phyloP scores from a whole-genome alignment of 2,329 filamentous ascomycete species.

The Ophiostoma montium region DNA sequence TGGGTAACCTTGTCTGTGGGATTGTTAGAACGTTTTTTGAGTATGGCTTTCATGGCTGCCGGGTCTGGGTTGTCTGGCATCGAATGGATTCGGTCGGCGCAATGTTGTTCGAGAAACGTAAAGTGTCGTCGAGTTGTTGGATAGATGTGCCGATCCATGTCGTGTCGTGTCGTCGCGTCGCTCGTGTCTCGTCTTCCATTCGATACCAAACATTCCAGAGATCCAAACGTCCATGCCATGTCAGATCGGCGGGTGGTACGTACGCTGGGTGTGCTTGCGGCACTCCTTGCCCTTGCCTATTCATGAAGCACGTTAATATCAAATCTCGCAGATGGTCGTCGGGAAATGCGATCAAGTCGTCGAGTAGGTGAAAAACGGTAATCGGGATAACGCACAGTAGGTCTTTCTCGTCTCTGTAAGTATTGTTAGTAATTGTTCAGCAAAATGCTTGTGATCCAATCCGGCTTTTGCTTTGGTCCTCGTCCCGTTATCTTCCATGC shows the following conservation, averaged over 20 bases:
- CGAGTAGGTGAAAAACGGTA: not conserved
- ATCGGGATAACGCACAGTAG: conserved; percentile 13
- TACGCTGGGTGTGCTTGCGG: conserved; percentile 54
- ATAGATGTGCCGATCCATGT: no score
- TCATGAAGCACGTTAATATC: conserved; percentile 9
- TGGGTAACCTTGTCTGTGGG: conserved; percentile 60
- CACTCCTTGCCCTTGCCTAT: conserved; percentile 66
- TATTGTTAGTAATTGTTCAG: conserved; percentile 8
- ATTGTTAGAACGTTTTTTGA: conserved; percentile 1
- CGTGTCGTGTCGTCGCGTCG: not conserved
- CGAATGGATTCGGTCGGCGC: no score
- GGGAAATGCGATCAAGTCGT: not conserved
- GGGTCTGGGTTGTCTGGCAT: no score
- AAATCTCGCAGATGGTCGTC: not conserved
- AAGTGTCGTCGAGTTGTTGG: no score
- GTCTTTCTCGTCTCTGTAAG: conserved; percentile 15
- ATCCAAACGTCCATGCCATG: not conserved
- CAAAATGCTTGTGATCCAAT: not conserved
- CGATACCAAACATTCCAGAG: not conserved
- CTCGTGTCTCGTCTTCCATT: not conserved
- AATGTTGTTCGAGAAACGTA: no score
- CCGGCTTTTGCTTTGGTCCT: not conserved
- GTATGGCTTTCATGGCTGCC: not conserved
- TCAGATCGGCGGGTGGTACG: conserved; percentile 2
- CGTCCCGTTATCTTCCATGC: not conserved